These are phyloP conservation scores for Zanthoxylum bungeanum DNA, from an alignment of 345 rosid species.

Conservation along the genomic window DNA sequence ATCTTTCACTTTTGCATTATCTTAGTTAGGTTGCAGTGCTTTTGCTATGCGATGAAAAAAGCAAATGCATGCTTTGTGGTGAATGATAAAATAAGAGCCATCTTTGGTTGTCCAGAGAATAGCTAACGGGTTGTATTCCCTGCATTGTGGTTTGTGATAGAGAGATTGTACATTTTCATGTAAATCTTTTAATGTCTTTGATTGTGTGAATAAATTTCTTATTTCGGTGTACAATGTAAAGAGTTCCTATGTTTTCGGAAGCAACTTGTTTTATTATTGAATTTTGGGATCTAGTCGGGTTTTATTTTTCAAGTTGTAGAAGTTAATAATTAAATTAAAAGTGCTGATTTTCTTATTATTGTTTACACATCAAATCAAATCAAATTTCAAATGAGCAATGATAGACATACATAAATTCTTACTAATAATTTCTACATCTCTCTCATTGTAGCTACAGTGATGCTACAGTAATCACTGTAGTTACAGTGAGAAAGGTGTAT, in stretches of 20 bases:
- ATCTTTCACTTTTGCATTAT: background rate
- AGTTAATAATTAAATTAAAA: background rate
- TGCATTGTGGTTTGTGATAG: background rate
- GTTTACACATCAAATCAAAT: no score
- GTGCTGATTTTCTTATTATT: no score
- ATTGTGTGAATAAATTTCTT: background rate
- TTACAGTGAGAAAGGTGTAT: no score
- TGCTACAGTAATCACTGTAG: no score
- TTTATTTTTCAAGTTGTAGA: background rate
- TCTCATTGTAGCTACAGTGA: no score
- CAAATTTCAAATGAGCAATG: no score
- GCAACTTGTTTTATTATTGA: background rate
- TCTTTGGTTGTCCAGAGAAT: background rate
- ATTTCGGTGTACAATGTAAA: background rate
- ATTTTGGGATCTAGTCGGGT: background rate
- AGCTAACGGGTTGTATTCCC: background rate
- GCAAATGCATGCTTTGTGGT: background rate
- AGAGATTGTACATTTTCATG: slow-evolving; percentile 1
- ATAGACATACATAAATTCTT: no score
- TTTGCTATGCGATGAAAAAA: background rate
- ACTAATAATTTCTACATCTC: no score
- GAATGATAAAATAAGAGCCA: slow-evolving; percentile 1
- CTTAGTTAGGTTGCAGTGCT: no score
- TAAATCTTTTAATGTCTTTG: background rate
- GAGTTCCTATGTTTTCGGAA: background rate